phyloP scores from a whole-genome alignment of 345 rosid species.

The Populus nigra region DNA sequence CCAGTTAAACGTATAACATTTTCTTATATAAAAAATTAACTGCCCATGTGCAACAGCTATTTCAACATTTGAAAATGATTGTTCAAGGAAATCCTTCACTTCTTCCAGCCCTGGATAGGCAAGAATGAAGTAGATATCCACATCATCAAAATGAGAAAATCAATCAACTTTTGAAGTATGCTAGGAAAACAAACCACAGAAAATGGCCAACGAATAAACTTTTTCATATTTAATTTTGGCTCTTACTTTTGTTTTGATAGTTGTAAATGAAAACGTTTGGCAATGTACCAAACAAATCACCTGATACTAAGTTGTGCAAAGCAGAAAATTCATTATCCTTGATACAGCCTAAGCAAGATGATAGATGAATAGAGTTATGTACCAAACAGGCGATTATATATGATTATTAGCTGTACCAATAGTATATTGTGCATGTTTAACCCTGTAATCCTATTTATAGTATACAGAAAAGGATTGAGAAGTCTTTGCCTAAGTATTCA shows the following conservation, averaged over 20 bases:
- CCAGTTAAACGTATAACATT: not conserved
- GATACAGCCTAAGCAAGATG: not conserved
- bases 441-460: not conserved
- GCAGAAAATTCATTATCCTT: not conserved
- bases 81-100: constrained; percentile 71
- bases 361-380: not conserved
- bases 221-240: not conserved
- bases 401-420: not conserved
- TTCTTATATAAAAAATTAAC: constrained; percentile 36
- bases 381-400: not conserved
- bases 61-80: constrained; percentile 64
- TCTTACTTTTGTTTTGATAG: not conserved
- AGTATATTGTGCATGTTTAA: not conserved
- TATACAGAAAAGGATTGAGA: not conserved
- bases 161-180: constrained; percentile 4
- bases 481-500: not conserved
- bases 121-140: constrained; percentile 11
- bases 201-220: not conserved
- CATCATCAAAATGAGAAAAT: constrained; percentile 6
- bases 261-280: not conserved
- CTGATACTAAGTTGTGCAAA: not conserved
- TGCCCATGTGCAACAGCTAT: constrained; percentile 95
- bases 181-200: not conserved
- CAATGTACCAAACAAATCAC: not conserved
- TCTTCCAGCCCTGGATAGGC: constrained; percentile 78